A percentile compares a stretch with the other conserved stretches of the same genome.
These are phyloP conservation scores for Tylopilus subfusipes DNA, from an alignment of 768 basidiomycete genomes.

Conservation along the genomic window DNA sequence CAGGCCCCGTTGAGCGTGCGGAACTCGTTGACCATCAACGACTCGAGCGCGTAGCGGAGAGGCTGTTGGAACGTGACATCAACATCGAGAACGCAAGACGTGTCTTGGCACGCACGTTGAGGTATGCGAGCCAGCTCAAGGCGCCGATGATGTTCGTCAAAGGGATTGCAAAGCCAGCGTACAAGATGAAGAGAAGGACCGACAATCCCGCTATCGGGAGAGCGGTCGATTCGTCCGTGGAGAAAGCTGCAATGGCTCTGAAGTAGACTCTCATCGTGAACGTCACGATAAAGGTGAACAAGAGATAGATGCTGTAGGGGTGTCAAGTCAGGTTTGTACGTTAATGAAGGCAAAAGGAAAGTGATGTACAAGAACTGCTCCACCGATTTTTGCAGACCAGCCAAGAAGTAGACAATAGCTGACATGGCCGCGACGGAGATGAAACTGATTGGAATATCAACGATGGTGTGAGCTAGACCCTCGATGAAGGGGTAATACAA, in stretches of 20 bases:
- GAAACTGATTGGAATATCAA: conserved; percentile 42
- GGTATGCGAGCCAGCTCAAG: conserved; percentile 62
- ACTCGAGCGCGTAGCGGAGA: conserved; percentile 64
- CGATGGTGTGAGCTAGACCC: conserved; percentile 40
- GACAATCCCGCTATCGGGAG: conserved; percentile 30
- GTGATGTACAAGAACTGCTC: conserved; percentile 20
- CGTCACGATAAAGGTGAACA: conserved; percentile 51
- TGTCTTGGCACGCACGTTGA: conserved; percentile 45
- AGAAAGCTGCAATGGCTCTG: conserved; percentile 56
- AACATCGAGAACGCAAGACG: conserved; percentile 34
- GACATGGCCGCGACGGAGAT: conserved; percentile 11
- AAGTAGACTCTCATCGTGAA: conserved; percentile 74
- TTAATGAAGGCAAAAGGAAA: too few relatives aligned
- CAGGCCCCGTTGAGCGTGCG: conserved; percentile 71
- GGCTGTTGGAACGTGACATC: conserved; percentile 36
- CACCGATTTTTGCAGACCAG: conserved; percentile 15
- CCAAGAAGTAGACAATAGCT: conserved; percentile 18
- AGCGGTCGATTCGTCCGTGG: conserved; percentile 51
- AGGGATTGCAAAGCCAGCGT: conserved; percentile 40
- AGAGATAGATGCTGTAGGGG: conserved; percentile 49
- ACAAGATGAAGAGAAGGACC: conserved; percentile 39
- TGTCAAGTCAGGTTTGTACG: conserved; percentile 38
- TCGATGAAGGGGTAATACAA: conserved; percentile 51
- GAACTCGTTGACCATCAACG: conserved; percentile 79
- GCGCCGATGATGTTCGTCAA: conserved; percentile 38